phyloP scores from a whole-genome alignment of 2,329 filamentous ascomycete species.

The Pyricularia sp. region DNA sequence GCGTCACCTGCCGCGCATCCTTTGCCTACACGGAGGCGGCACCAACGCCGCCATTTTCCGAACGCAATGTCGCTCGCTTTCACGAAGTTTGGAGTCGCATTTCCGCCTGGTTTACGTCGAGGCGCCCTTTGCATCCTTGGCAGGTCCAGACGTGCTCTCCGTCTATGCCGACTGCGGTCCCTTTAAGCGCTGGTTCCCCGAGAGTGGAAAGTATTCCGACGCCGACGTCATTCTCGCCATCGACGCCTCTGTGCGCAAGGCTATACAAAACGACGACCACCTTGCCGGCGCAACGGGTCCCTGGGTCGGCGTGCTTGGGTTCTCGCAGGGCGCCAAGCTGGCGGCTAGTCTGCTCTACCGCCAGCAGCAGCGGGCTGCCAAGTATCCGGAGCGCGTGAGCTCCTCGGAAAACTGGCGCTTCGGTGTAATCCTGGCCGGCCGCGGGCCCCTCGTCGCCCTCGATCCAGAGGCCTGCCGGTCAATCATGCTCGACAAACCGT shows the following conservation, averaged over 20 bases:
- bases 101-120: slow-evolving; percentile 67
- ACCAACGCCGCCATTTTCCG: slow-evolving; percentile 60
- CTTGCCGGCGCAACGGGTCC: slow-evolving; percentile 38
- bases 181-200: slow-evolving; percentile 39
- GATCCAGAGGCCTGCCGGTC: background rate
- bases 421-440: slow-evolving; percentile 26
- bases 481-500: slow-evolving; percentile 7
- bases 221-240: slow-evolving; percentile 30
- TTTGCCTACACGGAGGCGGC: slow-evolving; percentile 70
- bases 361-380: background rate
- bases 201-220: slow-evolving; percentile 12
- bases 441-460: slow-evolving; percentile 11
- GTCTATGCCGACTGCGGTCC: slow-evolving; percentile 31
- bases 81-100: slow-evolving; percentile 33
- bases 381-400: background rate
- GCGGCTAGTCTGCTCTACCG: slow-evolving; percentile 47
- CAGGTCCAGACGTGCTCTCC: slow-evolving; percentile 41
- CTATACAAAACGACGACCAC: slow-evolving; percentile 41
- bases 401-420: slow-evolving; percentile 6
- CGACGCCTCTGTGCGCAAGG: slow-evolving; percentile 11
- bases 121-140: slow-evolving; percentile 55
- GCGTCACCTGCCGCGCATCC: slow-evolving; percentile 49
- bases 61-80: slow-evolving; percentile 50
- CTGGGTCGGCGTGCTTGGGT: slow-evolving; percentile 54
- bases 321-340: slow-evolving; percentile 58